phyloP scores from a whole-genome alignment of 495 filamentous ascomycete genomes.

The Geoglossum glabrum region DNA sequence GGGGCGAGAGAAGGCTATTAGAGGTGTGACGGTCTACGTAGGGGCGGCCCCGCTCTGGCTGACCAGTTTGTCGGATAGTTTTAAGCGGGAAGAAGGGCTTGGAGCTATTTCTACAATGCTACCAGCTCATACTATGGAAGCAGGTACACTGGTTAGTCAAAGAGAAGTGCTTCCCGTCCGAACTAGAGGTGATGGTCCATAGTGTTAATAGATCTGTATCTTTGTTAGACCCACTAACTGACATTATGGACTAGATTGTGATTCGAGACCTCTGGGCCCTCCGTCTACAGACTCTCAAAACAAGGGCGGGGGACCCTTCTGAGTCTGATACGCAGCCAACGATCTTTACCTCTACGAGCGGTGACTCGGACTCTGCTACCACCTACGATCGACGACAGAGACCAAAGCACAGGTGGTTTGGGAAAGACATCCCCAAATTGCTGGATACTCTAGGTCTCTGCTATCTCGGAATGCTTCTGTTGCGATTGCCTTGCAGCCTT shows the following conservation, averaged over 20 bases:
- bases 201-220: not conserved
- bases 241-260: constrained; percentile 18
- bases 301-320: constrained; percentile 18
- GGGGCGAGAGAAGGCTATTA: constrained; percentile 28
- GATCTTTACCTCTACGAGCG: constrained; percentile 7
- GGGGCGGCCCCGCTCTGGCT: not conserved
- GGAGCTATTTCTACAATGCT: constrained; percentile 61
- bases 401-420: not conserved
- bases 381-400: constrained; percentile 5
- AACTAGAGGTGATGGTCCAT: constrained; percentile 34
- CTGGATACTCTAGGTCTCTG: constrained; percentile 43
- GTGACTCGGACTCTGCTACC: constrained; percentile 10
- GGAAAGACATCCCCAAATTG: constrained; percentile 27
- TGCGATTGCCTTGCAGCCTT: constrained; percentile 42
- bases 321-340: constrained; percentile 13
- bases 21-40: constrained; percentile 20
- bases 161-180: constrained; percentile 36
- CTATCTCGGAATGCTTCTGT: constrained; percentile 42
- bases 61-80: not conserved
- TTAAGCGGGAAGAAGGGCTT: constrained; percentile 36
- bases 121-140: constrained; percentile 70
- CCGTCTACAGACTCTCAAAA: constrained; percentile 31
- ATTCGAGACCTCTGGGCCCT: constrained; percentile 53
- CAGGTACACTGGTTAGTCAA: constrained; percentile 45
- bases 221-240: not conserved